These are phyloP conservation scores for Peronospora destructor DNA, from an alignment of 352 stramenopile genomes.

Conservation along the genomic window DNA sequence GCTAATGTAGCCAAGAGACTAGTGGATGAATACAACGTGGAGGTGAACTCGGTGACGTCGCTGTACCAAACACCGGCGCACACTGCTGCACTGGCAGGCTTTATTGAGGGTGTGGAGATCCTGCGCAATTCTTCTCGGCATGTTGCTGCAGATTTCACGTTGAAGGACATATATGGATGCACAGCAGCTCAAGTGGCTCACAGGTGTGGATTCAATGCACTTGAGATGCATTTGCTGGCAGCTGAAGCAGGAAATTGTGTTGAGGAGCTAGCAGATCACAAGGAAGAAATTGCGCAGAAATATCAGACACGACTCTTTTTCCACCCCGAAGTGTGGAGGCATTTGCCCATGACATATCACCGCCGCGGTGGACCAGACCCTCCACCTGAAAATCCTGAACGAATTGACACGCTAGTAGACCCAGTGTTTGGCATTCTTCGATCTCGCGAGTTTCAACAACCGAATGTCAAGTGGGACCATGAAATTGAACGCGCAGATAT, in stretches of 20 bases:
- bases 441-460: conserved; percentile 56
- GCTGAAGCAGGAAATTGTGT: conserved; percentile 10
- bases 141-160: conserved; percentile 19
- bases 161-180: conserved; percentile 39
- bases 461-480: conserved; percentile 55
- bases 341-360: conserved; percentile 72
- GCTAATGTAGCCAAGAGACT: conserved; percentile 20
- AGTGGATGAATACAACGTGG: conserved; percentile 36
- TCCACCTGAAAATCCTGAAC: conserved; percentile 87
- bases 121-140: conserved; percentile 33
- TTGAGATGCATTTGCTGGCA: conserved; percentile 26
- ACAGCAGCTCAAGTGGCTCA: conserved; percentile 47
- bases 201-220: conserved; percentile 30
- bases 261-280: background rate
- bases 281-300: conserved; percentile 4
- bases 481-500: conserved; percentile 70
- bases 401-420: conserved; percentile 83
- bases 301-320: conserved; percentile 63
- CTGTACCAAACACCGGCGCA: conserved; percentile 63
- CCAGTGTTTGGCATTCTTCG: conserved; percentile 62
- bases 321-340: conserved; percentile 63
- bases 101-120: conserved; percentile 38
- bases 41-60: conserved; percentile 40
- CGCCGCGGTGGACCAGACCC: conserved; percentile 54
- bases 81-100: conserved; percentile 47